phyloP scores from a whole-genome alignment of 345 rosid species.

The Gossypium raimondii region DNA sequence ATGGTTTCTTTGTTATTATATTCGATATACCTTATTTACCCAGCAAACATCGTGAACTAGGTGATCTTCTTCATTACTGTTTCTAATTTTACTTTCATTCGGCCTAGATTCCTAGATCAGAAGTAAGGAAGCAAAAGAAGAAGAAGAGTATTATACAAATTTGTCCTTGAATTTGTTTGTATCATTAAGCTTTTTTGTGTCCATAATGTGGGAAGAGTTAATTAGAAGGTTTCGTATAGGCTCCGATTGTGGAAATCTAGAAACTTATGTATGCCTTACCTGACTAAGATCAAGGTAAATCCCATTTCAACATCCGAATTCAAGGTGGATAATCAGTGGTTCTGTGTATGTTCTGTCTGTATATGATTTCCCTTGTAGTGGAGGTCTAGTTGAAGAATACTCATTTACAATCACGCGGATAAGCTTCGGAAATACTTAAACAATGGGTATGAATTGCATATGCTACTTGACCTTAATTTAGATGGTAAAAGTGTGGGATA shows the following conservation, averaged over 20 bases:
- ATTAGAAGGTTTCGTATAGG: neutral
- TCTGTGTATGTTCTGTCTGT: neutral
- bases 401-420: neutral
- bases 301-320: neutral
- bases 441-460: neutral
- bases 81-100: neutral
- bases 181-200: neutral
- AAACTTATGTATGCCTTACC: neutral
- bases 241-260: neutral
- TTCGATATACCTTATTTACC: neutral
- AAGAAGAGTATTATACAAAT: neutral
- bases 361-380: neutral
- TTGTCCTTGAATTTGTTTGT: slow-evolving; percentile 3
- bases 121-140: neutral
- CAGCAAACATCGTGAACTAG: neutral
- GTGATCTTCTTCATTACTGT: neutral
- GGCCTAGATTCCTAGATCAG: neutral
- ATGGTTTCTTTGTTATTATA: neutral
- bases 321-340: neutral
- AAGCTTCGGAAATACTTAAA: neutral
- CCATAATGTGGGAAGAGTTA: neutral
- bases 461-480: neutral
- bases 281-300: slow-evolving; percentile 10
- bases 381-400: slow-evolving; percentile 10
- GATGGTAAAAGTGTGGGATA: neutral